A percentile compares a stretch with the other conserved stretches of the same genome.
Evolutionary conservation across 345 rosid species (phyloP).

Genomic region (Aegle marmelos): DNA sequence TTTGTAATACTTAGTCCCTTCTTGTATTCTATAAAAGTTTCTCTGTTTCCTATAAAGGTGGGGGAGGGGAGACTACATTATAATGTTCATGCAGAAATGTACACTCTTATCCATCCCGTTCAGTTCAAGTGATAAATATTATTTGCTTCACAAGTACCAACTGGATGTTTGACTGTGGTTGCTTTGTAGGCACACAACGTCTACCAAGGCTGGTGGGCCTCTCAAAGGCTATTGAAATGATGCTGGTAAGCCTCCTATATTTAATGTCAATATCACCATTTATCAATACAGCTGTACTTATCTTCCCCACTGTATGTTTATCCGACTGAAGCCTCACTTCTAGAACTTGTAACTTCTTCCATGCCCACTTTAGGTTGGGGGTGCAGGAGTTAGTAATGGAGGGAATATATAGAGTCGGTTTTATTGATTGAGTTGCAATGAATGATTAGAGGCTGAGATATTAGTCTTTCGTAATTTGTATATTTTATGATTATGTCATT

Average conservation of each 20-base stretch:
- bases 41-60: too few species aligned
- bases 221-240: slow-evolving; percentile 79
- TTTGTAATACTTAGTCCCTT: too few species aligned
- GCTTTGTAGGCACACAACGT: slow-evolving; percentile 83
- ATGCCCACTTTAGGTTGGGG: neutral
- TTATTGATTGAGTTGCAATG: neutral
- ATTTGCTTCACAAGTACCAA: slow-evolving; percentile 7
- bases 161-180: slow-evolving; percentile 11
- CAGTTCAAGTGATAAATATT: slow-evolving; percentile 11
- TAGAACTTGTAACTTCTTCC: slow-evolving; percentile 1
- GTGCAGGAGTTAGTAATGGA: neutral
- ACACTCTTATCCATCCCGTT: neutral
- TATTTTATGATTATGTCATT: neutral
- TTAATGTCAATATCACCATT: neutral
- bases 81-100: neutral
- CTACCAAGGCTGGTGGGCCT: slow-evolving; percentile 95
- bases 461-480: neutral
- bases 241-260: slow-evolving; percentile 52
- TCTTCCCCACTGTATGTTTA: neutral
- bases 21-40: too few species aligned
- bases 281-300: neutral
- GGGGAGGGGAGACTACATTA: too few species aligned
- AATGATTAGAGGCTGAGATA: neutral
- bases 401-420: neutral
- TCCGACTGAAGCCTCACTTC: neutral